Evolutionary conservation across 352 stramenopile species (phyloP).

Genomic region (Peronosclerospora sorghi): DNA sequence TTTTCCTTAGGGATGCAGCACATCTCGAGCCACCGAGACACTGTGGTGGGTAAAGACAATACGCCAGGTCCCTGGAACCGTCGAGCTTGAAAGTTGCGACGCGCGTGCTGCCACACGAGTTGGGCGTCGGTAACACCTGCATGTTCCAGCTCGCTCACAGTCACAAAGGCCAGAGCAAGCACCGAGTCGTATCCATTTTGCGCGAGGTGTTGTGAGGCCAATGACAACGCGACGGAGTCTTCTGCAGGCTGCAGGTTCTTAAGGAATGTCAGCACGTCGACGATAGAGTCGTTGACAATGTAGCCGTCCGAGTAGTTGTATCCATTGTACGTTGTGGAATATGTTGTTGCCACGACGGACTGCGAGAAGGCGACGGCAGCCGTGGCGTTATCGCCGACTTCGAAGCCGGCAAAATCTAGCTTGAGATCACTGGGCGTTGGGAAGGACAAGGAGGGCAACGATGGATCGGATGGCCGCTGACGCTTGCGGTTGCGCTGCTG

Average conservation of each 20-base stretch:
- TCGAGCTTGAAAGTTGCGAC: slow-evolving; percentile 31
- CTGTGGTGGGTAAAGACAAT: slow-evolving; percentile 28
- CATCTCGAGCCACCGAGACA: slow-evolving; percentile 51
- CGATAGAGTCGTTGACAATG: slow-evolving; percentile 1
- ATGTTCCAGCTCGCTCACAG: slow-evolving; percentile 32
- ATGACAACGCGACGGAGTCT: slow-evolving; percentile 20
- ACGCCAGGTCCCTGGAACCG: slow-evolving; percentile 27
- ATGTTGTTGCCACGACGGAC: slow-evolving; percentile 11
- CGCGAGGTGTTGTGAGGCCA: slow-evolving; percentile 26
- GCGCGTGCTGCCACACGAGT: slow-evolving; percentile 32
- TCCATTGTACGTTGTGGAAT: slow-evolving; percentile 3
- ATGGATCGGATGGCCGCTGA: slow-evolving; percentile 10
- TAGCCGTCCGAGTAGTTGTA: slow-evolving; percentile 11
- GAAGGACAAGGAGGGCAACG: slow-evolving; percentile 12
- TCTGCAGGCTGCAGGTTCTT: slow-evolving; percentile 32
- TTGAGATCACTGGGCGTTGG: slow-evolving; percentile 41
- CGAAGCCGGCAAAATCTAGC: slow-evolving; percentile 46
- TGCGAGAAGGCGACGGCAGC: slow-evolving; percentile 6
- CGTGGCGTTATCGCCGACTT: slow-evolving; percentile 18
- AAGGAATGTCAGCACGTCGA: slow-evolving; percentile 41
- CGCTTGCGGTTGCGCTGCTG: slow-evolving; percentile 29
- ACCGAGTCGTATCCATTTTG: slow-evolving; percentile 56
- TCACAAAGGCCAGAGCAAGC: slow-evolving; percentile 39
- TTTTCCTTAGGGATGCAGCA: slow-evolving; percentile 36
- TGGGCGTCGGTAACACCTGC: slow-evolving; percentile 40